Base-by-base conservation (phyloP, 345 rosid genomes). In the Moringa oleifera region DNA sequence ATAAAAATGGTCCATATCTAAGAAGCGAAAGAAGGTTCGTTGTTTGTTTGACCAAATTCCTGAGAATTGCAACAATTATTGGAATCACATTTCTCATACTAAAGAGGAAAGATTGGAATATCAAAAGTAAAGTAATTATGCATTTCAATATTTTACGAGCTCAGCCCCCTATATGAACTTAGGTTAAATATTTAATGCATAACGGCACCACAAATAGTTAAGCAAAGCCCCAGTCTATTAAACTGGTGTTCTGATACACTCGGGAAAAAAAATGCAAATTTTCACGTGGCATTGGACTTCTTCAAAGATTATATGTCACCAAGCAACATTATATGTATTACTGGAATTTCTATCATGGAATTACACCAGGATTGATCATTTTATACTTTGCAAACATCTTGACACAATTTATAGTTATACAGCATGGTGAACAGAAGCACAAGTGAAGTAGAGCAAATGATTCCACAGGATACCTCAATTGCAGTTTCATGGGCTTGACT, bases 401-500 rank as follows among this genome's bases (percentile, higher is more conserved):
- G 33, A 28, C 47, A 4, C 9, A 1, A 16, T 41, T 7, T 11
- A 41, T 15, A 5, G 47, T 1, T 4, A 51, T 21, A 51, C 23
- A 20, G 4, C 54, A 20, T 51, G 1, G 23, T 51, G 23, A 53
- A 37, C 51, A 66, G 59, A 68, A 63, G 33, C 0, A 46, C 10
- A 18, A 37, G 21, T 19, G 18, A 56, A 46, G 7, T 51, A n/a
- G 18, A 51, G 23, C 6, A 41, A 20, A 51, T 59, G 55, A 67
- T 54, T 49, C 37, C 47, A 61, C 21, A 51, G 5, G 62, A 69
- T 78, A 94, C 99, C 97, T 94, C 95, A 75, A 88, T 85, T 61
- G 91, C 93, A 75, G 93, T 82, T 81, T 84, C 93, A 81, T 94
- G 96, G 69, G 96, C 97, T 59, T 84, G 91, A 76, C 95, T 94